Evolutionary conservation across 192 early-diverging fungal species (phyloP), one percentile per base, ranked within the genome.

Genomic region (Glomus cerebriforme): DNA sequence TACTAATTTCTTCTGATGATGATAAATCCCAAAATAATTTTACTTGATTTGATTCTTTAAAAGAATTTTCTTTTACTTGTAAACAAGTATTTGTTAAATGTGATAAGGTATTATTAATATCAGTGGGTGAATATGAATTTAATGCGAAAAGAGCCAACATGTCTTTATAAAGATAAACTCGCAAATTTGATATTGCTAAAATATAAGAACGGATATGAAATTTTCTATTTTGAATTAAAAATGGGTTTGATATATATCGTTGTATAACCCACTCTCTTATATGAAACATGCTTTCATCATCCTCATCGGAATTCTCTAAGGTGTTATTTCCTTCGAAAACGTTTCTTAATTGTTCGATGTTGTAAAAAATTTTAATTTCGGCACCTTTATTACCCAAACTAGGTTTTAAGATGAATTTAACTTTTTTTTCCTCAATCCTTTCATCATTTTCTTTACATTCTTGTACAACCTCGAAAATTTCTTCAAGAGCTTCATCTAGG

Each of bases 261-360:
- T 92, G 91, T 24, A 92, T 86, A 19, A 92, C 91, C 90, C 90
- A 92, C 58, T 92, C 91, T 60, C 91, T 85, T 26, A 92, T 89
- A 75, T 92, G 91, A 29, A 87, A 86, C 59, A 83, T 63, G 34
- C 82, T 72, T 22, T 78, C 86, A 17, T 47, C 37, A 0, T 88
- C 83, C 49, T 85, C 83, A 59, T 85, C 83, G n/a, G n/a, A n/a
- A n/a, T n/a, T n/a, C n/a, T n/a, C 83, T 9, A 76, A 81, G 47
- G 83, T 73, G 35, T 85, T 82, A 2, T 66, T 79, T 60, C 87
- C 81, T 32, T 69, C 78, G 54, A 81, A 81, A 1, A 92, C 81
- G 32, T 77, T 70, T 75, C 85, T 79, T 2, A 92, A 76, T 13
- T 87, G 65, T 32, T 86, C 81, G 26, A 87, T 49, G 4, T 88